Evolutionary conservation across 495 filamentous ascomycete species (phyloP), one percentile per base, ranked within the genome.

Genomic region (Tetracladium setigerum): DNA sequence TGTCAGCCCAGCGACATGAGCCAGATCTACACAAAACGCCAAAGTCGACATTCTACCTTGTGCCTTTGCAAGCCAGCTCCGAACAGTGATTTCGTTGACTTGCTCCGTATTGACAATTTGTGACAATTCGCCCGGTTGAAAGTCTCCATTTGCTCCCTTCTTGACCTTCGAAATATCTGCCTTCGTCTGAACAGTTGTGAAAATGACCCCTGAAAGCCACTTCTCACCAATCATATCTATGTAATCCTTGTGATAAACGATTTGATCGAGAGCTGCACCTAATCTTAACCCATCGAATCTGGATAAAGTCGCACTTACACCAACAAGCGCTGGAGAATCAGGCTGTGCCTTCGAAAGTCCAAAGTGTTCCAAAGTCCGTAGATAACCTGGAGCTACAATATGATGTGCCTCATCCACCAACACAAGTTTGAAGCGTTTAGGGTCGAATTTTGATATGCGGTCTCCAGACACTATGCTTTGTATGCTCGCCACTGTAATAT

Each of bases 371-470:
- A 99, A 63, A 2, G 77, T 74, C 24, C 68, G 72, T 49, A 91
- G 68, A 59, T 96, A 99, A 30, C 77, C 75, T 7, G 76, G 69
- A 5, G 91, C 85, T 30, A 95, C 90, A 41, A 97, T 95, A 65
- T 97, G 92, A 66, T 99, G 92, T n/a, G 89, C 91, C 61, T 99
- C 92, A 56, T 99, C 92, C 6, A 99, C 91, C 12, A 99, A 73
- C 2, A 99, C 66, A 0, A 99, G 77, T 62, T 99, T 99, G 71
- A 91, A 96, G 16, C 65, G 64, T 1, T 49, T 63, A 0, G 89
- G 86, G 49, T 95, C 80, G 56, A 89, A 97, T 53, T 95, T 96
- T 30, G 56, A 41, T 12, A 96, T 72, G 22, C 92, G 75, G 38
- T 89, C 80, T 13, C 76, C 71, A 3, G 83, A 89, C 0, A 70